Base-by-base conservation (phyloP, 2,329 filamentous ascomycete species). In the Fusarium sacchari region DNA sequence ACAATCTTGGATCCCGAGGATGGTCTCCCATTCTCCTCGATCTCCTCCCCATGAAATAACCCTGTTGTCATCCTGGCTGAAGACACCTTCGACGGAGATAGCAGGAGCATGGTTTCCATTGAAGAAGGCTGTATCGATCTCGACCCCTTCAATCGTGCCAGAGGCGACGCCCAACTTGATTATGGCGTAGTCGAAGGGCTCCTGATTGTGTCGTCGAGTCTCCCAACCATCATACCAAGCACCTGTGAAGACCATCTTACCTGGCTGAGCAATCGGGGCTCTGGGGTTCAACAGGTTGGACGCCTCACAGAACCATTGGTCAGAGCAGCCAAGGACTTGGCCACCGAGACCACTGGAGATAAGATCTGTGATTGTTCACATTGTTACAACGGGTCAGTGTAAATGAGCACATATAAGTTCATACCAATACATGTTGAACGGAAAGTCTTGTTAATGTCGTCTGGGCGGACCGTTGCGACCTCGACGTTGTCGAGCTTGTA, bases 41-140 rank as follows among this genome's bases (percentile, higher is more conserved):
- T 78, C 82, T 62, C 88, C 89, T 78, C 87, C 86, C 89, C 90
- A 92, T 13, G 87, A 86, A 44, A 89, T 81, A 17, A 94, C 90
- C 71, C 92, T 89, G 40, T 88, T 87, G 73, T 93, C 91, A 74
- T 89, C 85, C 28, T 86, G 84, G 73, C 86, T 89, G 83, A 94
- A 94, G 80, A 90, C 90, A 50, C 92, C 94, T 80, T 96, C 91
- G 24, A 96, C 92, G 0, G 91, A 93, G 78, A 95, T 90, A 73
- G 91, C 92, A 2, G 93, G 93, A 12, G 93, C 94, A 79, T 96
- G 92, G 83, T 96, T 96, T 68, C 94, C 94, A 67, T 88, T 91
- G 86, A 96, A 96, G 84, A 91, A 94, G 56, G 92, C 90, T 6
- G 94, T 96, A 83, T 96, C 93, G 72, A 96, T 87, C 83, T 96